phyloP scores from a whole-genome alignment of 1,284 basidiomycete species.

The Calocybe gambosa region DNA sequence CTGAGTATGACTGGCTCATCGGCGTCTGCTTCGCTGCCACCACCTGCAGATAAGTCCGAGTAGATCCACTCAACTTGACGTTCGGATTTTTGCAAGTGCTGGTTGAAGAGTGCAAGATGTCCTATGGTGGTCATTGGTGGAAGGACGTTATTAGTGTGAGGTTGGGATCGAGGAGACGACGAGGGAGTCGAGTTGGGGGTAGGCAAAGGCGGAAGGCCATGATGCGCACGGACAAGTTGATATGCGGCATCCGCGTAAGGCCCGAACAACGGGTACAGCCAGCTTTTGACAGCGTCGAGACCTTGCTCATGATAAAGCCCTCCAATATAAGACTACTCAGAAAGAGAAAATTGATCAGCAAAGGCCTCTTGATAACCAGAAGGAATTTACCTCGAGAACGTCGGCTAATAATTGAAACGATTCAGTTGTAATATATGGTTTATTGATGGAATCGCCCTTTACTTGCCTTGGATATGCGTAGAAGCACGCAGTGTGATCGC shows the following conservation, averaged over 20 bases:
- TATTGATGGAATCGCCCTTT: background rate
- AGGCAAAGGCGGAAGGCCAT: slow-evolving; percentile 42
- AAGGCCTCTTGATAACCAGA: background rate
- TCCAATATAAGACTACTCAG: slow-evolving; percentile 63
- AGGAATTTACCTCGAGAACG: slow-evolving; percentile 56
- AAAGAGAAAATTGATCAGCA: background rate
- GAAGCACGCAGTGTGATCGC: slow-evolving; percentile 62
- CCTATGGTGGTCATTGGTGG: slow-evolving; percentile 37
- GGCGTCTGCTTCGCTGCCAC: slow-evolving; percentile 4
- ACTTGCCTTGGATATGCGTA: slow-evolving; percentile 57
- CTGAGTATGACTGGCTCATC: slow-evolving; percentile 21
- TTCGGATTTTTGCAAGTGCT: slow-evolving; percentile 54
- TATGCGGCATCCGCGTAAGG: slow-evolving; percentile 62
- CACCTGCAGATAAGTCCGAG: slow-evolving; percentile 26
- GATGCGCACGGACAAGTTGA: slow-evolving; percentile 51
- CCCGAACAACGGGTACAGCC: slow-evolving; percentile 55
- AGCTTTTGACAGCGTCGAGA: slow-evolving; percentile 43
- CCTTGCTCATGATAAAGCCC: slow-evolving; percentile 67
- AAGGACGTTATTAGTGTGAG: slow-evolving; percentile 7
- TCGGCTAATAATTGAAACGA: slow-evolving; percentile 43
- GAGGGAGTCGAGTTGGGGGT: slow-evolving; percentile 20
- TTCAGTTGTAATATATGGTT: slow-evolving; percentile 2
- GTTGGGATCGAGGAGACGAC: slow-evolving; percentile 4
- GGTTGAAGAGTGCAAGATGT: slow-evolving; percentile 72
- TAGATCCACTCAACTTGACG: slow-evolving; percentile 65